These are phyloP conservation scores for Bisporella sp. DNA, from an alignment of 2,329 filamentous ascomycete species.

Conservation along the genomic window DNA sequence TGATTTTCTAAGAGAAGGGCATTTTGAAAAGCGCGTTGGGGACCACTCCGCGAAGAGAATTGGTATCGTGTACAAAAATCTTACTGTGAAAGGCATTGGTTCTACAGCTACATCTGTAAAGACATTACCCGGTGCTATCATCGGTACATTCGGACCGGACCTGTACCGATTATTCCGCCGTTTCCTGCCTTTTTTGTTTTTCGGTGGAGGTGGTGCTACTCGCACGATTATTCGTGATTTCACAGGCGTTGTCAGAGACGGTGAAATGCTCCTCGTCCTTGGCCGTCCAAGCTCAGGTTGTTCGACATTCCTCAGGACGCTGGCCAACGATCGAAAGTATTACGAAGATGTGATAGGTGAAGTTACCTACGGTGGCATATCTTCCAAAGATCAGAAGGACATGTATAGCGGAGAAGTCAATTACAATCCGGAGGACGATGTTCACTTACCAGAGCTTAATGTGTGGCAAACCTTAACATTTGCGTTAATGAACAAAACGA, in stretches of 20 bases:
- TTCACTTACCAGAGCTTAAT: conserved; percentile 66
- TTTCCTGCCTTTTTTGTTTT: conserved; percentile 17
- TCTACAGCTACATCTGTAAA: conserved; percentile 61
- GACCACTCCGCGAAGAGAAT: conserved; percentile 68
- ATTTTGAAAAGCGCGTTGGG: conserved; percentile 65
- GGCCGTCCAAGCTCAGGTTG: conserved; percentile 70
- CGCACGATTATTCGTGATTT: conserved; percentile 52
- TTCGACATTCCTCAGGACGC: conserved; percentile 68
- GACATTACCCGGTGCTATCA: conserved; percentile 65
- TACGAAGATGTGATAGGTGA: conserved; percentile 63
- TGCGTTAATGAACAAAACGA: conserved; percentile 68
- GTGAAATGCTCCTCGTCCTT: conserved; percentile 67
- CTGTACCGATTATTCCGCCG: conserved; percentile 54
- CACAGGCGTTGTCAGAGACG: conserved; percentile 57
- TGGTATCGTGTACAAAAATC: conserved; percentile 68
- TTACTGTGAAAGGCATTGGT: conserved; percentile 67
- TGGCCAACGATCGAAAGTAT: conserved; percentile 61
- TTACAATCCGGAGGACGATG: conserved; percentile 72
- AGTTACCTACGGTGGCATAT: conserved; percentile 65
- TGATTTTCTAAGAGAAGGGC: conserved; percentile 36
- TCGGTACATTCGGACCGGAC: conserved; percentile 77
- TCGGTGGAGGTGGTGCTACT: no score
- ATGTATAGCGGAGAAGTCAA: conserved; percentile 66
- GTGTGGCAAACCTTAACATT: conserved; percentile 75
- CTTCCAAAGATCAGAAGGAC: conserved; percentile 59